A percentile compares a stretch with the other conserved stretches of the same genome.
Conservation (phyloP, 495 filamentous ascomycete genomes). For the Penicillium egyptiacum region DNA sequence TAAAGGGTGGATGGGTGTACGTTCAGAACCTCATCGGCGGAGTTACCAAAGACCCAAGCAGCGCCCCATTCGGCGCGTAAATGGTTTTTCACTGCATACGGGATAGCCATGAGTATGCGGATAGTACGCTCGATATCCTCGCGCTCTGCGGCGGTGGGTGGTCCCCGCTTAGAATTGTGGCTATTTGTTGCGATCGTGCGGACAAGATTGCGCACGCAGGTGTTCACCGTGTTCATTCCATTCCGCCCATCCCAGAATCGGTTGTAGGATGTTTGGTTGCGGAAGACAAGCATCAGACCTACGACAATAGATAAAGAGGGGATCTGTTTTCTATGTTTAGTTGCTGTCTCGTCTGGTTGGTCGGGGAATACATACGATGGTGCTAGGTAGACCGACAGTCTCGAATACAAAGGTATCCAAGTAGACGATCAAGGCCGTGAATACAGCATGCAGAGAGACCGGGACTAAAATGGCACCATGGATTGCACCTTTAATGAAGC, state of each 20-base stretch:
- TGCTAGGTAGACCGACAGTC: conserved; percentile 60
- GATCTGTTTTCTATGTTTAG: conserved; percentile 43
- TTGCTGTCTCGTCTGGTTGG: background rate
- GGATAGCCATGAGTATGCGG: conserved; percentile 64
- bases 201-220: conserved; percentile 62
- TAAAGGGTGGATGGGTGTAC: conserved; percentile 47
- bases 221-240: conserved; percentile 56
- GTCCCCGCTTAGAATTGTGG: conserved; percentile 30
- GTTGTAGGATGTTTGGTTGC: conserved; percentile 70
- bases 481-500: conserved; percentile 75
- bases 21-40: conserved; percentile 44
- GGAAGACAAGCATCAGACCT: conserved; percentile 78
- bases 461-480: conserved; percentile 64
- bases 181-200: conserved; percentile 55
- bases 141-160: conserved; percentile 44
- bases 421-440: conserved; percentile 63
- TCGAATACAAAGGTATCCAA: conserved; percentile 57
- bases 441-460: conserved; percentile 62
- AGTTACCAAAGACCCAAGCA: conserved; percentile 40
- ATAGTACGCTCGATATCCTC: conserved; percentile 60
- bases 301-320: conserved; percentile 78
- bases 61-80: conserved; percentile 71
- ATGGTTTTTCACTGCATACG: conserved; percentile 76
- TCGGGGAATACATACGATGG: conserved; percentile 51
- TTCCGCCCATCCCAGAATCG: conserved; percentile 71